Evolutionary conservation across 1,284 basidiomycete species (phyloP).

Genomic region (Cutaneotrichosporon sp.): DNA sequence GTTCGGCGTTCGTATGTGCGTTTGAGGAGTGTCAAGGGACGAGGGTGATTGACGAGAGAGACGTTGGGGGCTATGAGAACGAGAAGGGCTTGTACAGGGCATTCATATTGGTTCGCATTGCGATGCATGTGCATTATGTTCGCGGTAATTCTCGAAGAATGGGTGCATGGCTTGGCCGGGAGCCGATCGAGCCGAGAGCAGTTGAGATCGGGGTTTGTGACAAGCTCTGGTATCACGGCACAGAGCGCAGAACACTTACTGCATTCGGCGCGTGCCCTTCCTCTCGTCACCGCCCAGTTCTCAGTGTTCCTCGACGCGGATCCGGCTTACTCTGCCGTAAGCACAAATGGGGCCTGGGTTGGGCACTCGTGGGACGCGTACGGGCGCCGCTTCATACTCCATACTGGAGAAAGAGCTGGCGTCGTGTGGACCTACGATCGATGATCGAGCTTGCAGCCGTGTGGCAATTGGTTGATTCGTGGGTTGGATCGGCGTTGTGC

Average conservation of each 20-base stretch:
- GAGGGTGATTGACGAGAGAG: background rate
- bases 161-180: background rate
- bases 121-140: background rate
- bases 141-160: background rate
- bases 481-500: no score
- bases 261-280: background rate
- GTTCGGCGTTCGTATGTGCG: background rate
- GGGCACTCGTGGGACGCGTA: no score
- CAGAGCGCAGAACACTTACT: background rate
- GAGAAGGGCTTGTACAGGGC: background rate
- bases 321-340: background rate
- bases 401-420: no score
- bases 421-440: no score
- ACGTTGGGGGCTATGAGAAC: background rate
- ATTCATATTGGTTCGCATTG: background rate
- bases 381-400: no score
- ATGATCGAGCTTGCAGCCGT: no score
- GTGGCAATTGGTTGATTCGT: no score
- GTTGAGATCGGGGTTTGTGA: background rate
- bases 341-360: background rate
- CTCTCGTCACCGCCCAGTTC: background rate
- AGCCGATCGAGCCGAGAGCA: background rate
- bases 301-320: background rate
- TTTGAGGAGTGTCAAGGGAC: background rate
- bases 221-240: background rate